A percentile compares a stretch with the other conserved stretches of the same genome.
Evolutionary conservation across 2,329 filamentous ascomycete genomes (phyloP).

Genomic region (Chaetothyriales sp.): DNA sequence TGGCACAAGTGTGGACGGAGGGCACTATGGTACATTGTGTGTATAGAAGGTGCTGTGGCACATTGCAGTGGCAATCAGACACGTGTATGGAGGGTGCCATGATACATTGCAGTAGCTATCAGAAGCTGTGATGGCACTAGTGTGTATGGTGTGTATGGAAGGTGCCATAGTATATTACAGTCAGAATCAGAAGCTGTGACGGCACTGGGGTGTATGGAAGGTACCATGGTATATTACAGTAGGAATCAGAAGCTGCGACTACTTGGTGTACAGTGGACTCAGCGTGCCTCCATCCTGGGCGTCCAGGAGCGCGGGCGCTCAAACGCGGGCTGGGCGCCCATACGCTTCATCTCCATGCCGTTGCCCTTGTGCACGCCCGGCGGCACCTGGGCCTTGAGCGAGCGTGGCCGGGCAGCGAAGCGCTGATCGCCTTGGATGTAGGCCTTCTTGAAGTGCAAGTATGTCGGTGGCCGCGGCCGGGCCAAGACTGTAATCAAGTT

Average conservation of each 20-base stretch:
- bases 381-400: slow-evolving; percentile 37
- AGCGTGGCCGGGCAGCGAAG: slow-evolving; percentile 44
- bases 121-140: too few species aligned
- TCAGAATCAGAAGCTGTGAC: too few species aligned
- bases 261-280: neutral
- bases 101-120: too few species aligned
- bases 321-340: slow-evolving; percentile 23
- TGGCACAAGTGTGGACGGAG: too few species aligned
- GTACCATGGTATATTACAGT: too few species aligned
- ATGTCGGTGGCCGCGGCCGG: slow-evolving; percentile 73
- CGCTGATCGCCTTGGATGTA: slow-evolving; percentile 76
- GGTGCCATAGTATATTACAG: too few species aligned
- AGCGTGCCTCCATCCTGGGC: neutral
- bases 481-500: slow-evolving; percentile 75
- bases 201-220: too few species aligned
- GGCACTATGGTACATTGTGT: too few species aligned
- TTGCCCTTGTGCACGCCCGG: slow-evolving; percentile 39
- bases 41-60: too few species aligned
- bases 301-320: slow-evolving; percentile 10
- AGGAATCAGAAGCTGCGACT: neutral
- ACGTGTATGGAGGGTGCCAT: too few species aligned
- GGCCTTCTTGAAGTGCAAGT: slow-evolving; percentile 68
- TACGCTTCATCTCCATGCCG: slow-evolving; percentile 57
- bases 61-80: too few species aligned
- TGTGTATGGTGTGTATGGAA: too few species aligned